These are phyloP conservation scores for Termitomyces heimii DNA, from an alignment of 768 basidiomycete species.

Conservation along the genomic window DNA sequence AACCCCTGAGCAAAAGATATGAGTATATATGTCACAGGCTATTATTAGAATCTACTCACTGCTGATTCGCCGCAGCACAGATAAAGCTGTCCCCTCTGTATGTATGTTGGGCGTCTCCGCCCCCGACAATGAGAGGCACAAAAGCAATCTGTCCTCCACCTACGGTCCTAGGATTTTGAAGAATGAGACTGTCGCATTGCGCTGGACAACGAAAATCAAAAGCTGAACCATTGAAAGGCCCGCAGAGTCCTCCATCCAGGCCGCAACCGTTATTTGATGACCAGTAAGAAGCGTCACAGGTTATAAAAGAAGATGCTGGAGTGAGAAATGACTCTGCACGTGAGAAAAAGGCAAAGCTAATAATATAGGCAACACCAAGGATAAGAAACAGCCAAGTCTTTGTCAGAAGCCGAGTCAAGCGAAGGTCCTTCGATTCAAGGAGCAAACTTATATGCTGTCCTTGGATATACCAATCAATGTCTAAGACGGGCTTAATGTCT, in stretches of 20 bases:
- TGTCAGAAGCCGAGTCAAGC: conserved; percentile 46
- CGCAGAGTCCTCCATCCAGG: conserved; percentile 59
- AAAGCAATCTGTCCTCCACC: conserved; percentile 62
- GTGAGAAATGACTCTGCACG: conserved; percentile 70
- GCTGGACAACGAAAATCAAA: conserved; percentile 83
- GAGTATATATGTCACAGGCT: conserved; percentile 4
- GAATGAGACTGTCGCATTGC: conserved; percentile 53
- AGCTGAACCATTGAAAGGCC: conserved; percentile 52
- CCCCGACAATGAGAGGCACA: conserved; percentile 78
- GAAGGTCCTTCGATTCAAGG: conserved; percentile 51
- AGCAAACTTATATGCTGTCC: conserved; percentile 31
- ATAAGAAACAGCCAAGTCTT: conserved; percentile 48
- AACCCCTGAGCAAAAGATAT: conserved; percentile 38
- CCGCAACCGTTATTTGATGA: conserved; percentile 65
- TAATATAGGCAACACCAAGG: conserved; percentile 57
- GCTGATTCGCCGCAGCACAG: conserved; percentile 79
- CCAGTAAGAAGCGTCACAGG: conserved; percentile 72
- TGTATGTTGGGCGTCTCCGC: conserved; percentile 63
- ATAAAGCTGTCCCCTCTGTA: conserved; percentile 85
- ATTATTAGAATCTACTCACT: conserved; percentile 37
- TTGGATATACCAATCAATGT: conserved; percentile 37
- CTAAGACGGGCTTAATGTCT: conserved; percentile 54
- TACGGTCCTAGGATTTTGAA: conserved; percentile 71
- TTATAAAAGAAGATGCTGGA: conserved; percentile 55
- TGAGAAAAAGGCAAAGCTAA: conserved; percentile 66